These are phyloP conservation scores for Vanrija sp. DNA, from an alignment of 1,284 basidiomycete genomes.

Conservation along the genomic window DNA sequence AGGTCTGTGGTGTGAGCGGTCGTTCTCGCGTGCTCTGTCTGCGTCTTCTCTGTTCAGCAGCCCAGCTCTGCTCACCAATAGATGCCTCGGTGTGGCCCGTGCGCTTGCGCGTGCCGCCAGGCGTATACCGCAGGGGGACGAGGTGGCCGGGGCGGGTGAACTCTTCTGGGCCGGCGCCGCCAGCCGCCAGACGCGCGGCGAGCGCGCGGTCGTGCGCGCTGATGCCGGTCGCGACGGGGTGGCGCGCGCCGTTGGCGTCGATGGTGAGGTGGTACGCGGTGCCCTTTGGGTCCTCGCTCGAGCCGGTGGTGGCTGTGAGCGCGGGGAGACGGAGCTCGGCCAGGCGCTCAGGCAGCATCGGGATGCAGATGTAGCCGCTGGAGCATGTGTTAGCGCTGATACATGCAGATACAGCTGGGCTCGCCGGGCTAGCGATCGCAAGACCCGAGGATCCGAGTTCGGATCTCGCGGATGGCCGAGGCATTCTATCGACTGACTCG, in stretches of 20 bases:
- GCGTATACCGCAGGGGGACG: constrained; percentile 82
- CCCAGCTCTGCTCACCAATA: constrained; percentile 55
- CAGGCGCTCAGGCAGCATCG: constrained; percentile 72
- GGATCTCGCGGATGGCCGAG: neutral
- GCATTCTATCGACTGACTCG: neutral
- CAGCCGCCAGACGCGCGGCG: constrained; percentile 75
- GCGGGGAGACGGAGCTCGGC: constrained; percentile 81
- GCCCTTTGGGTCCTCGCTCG: constrained; percentile 71
- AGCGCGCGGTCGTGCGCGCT: constrained; percentile 91
- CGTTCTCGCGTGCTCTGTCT: neutral
- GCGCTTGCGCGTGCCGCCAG: constrained; percentile 77
- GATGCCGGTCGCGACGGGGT: constrained; percentile 75
- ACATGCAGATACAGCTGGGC: neutral
- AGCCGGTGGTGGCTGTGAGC: constrained; percentile 79
- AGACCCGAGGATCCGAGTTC: neutral
- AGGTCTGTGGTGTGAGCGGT: constrained; percentile 57
- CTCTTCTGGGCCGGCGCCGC: constrained; percentile 59
- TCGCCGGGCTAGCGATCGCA: neutral
- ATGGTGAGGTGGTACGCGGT: constrained; percentile 97
- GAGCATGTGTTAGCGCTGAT: neutral
- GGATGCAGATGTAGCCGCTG: constrained; percentile 93
- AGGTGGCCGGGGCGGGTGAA: constrained; percentile 93
- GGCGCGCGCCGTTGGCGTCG: constrained; percentile 65
- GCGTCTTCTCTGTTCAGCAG: neutral
- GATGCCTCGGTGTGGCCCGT: constrained; percentile 91